Conservation (phyloP, 495 filamentous ascomycete species). For the Trichoderma reesei region DNA sequence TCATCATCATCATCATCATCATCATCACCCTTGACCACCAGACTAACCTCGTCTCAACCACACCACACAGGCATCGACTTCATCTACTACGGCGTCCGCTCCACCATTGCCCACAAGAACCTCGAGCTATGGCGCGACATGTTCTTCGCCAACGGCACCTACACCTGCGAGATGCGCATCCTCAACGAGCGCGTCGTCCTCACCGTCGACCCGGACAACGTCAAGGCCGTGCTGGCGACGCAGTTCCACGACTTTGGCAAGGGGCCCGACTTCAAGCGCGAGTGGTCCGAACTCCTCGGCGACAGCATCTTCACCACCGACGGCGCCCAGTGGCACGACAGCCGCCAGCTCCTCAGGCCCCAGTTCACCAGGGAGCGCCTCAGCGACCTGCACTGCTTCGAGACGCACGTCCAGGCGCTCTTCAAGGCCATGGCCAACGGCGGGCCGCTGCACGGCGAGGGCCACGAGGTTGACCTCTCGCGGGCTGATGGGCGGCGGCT, state of each 20-base stretch:
- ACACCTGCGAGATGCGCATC: constrained; percentile 52
- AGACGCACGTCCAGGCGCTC: constrained; percentile 61
- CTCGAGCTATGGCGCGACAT: constrained; percentile 49
- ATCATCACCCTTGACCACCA: no score
- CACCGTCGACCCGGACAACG: constrained; percentile 70
- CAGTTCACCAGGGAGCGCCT: constrained; percentile 79
- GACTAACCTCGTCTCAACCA: no score
- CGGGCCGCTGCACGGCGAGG: constrained; percentile 35
- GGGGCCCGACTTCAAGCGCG: constrained; percentile 55
- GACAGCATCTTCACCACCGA: constrained; percentile 76
- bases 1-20: no score
- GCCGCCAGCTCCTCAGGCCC: constrained; percentile 67
- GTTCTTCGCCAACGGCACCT: constrained; percentile 31
- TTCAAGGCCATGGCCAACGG: constrained; percentile 48
- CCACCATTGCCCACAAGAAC: constrained; percentile 42
- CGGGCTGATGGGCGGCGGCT: constrained; percentile 40
- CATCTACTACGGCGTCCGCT: constrained; percentile 40
- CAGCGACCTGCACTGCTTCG: constrained; percentile 69
- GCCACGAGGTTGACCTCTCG: constrained; percentile 32
- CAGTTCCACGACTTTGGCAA: constrained; percentile 70
- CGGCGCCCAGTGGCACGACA: constrained; percentile 61
- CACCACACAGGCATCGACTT: constrained; percentile 48
- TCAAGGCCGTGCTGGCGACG: constrained; percentile 74
- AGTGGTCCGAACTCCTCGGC: constrained; percentile 66
- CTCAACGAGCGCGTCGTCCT: constrained; percentile 49